Base-by-base conservation (phyloP, 1,284 basidiomycete species). In the Binderoboletus segoi region DNA sequence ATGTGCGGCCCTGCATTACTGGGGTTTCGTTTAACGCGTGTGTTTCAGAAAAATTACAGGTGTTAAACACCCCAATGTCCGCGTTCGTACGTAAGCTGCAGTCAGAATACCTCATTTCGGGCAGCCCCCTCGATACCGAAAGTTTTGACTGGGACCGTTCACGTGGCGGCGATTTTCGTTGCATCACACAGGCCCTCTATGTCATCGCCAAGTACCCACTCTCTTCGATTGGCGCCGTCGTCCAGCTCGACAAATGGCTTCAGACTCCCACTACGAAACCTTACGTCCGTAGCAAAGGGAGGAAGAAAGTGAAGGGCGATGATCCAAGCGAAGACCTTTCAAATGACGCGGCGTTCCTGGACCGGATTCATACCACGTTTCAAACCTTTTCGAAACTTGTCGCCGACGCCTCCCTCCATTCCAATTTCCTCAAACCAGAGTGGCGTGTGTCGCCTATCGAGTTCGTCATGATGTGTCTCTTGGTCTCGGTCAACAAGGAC, bases 101-200 rank as follows among this genome's bases (percentile, higher is more conserved):
- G 48, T 61, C 68, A 2, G 66, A 71, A n/a, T 83, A 79, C 62
- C 69, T 84, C 38, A 71, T 72, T 47, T 68, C 75, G 15, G 74
- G 75, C 4, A 72, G 69, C 15, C 65, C 74, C 0, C 73, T 86
- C 4, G 71, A 73, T 6, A 68, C 72, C 0, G 66, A 70, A 1
- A 51, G 58, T 3, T 74, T 89, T 20, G 80, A 82, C 16, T 87
- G 85, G 84, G 82, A 86, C 51, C 76, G 76, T 23, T 73, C 73
- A 1, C 81, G 88, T 1, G 88, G 84, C 0, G 76, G 74, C 15
- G 86, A 88, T 63, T 90, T 86, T 67, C 81, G 87, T 5, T 82
- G 82, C 57, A 68, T 89, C 15, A 76, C 84, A 0, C 79, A 80
- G 24, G 75, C 81, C 0, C 71, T 88, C 2, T 83, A 80, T 57